Evolutionary conservation across 1,284 basidiomycete species (phyloP).

Genomic region (Ustilago trichophora): DNA sequence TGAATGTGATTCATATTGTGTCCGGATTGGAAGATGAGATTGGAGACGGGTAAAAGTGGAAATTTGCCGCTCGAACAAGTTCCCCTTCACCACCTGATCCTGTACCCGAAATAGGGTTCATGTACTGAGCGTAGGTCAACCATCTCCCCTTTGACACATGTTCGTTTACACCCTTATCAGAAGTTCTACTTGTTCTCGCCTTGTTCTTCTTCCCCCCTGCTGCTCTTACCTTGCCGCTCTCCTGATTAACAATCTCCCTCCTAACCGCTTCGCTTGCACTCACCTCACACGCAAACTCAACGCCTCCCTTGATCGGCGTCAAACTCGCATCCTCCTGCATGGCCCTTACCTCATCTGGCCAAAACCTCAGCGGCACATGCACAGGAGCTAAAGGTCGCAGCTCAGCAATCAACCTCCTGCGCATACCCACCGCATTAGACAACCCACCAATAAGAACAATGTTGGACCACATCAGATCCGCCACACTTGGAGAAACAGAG

Average conservation of each 20-base stretch:
- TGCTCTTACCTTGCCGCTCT: too few species aligned
- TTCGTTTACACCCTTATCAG: too few species aligned
- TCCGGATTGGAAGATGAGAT: too few species aligned
- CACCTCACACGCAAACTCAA: constrained; percentile 13
- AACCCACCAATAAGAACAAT: constrained; percentile 88
- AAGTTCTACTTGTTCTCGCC: neutral
- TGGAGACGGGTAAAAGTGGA: too few species aligned
- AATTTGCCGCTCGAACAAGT: too few species aligned
- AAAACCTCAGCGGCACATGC: constrained; percentile 40
- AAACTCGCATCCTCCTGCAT: constrained; percentile 5
- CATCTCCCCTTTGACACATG: constrained; percentile 5
- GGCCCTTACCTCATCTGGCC: neutral
- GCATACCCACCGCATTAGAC: constrained; percentile 78
- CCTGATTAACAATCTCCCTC: neutral
- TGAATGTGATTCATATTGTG: too few species aligned
- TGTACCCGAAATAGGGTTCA: neutral
- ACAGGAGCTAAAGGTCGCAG: constrained; percentile 39
- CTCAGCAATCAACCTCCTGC: constrained; percentile 72
- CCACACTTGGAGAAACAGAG: constrained; percentile 69
- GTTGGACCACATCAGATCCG: constrained; percentile 92
- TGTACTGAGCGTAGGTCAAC: constrained; percentile 33
- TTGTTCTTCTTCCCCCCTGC: too few species aligned
- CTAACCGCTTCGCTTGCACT: neutral
- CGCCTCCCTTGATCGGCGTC: constrained; percentile 3
- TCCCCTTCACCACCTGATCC: too few species aligned